Evolutionary conservation across 2,329 filamentous ascomycete species (phyloP), one percentile per base, ranked within the genome.

Genomic region (Claviceps sp.): DNA sequence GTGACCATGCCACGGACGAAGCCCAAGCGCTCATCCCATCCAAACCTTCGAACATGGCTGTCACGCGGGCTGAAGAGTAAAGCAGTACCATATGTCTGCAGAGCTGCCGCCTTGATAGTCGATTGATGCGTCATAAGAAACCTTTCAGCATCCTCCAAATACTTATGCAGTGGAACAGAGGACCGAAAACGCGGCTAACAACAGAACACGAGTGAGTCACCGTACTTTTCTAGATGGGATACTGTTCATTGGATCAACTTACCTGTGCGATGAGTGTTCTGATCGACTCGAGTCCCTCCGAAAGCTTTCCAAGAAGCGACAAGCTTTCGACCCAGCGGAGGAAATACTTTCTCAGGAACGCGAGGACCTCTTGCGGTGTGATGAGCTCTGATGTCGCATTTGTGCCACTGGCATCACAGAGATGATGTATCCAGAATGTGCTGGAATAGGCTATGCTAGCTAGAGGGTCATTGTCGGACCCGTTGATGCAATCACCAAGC

Each of bases 51-150:
- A 11, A 61, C 53, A 8, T 56, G 17, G 49, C 59, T 64, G 3
- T 47, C 36, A 2, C 46, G 37, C 26, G 63, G 66, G 49, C 59
- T 61, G 51, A 70, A 70, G 44, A 61, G 55, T 16, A 61, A 63
- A 7, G 53, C 64, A n/a, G 57, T 65, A 9, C 53, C 59, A 53
- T 71, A 71, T 20, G 59, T 52, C 53, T 71, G 67, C 6, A 63
- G 54, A 17, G 65, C 59, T 22, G 58, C 50, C 6, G 52, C 55
- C 46, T 64, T 52, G 45, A 69, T 62, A 39, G 59, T 47, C 45
- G 50, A 50, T 55, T 57, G 59, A 50, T 55, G 52, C 54, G 54
- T 52, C 6, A 58, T 40, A 17, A 64, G 56, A 58, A 64, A 68
- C 13, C 22, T 42, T 34, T 58, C 53, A 17, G 57, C 45, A 36